Base-by-base conservation (phyloP, 2,329 filamentous ascomycete species). In the Rhynchosporium secalis region DNA sequence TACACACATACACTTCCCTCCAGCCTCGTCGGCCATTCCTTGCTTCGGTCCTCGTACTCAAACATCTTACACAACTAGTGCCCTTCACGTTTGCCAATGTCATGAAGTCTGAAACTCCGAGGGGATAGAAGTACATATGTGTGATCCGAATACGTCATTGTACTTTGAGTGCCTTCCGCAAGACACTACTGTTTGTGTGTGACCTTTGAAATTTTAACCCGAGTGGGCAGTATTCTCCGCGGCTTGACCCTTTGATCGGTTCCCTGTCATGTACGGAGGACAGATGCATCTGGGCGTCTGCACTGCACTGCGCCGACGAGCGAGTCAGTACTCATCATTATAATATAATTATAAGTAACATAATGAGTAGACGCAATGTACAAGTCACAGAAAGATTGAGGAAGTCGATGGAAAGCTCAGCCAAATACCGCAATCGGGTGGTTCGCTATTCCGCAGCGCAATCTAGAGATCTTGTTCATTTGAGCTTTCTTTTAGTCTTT, bases 301-400 rank as follows among this genome's bases (percentile, higher is more conserved):
- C 51, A 36, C 33, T 36, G 33, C 9, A 6, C 33, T 36, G 51
- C 51, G 51, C 51, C 51, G 51, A 54, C 28, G 36, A 41, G 7
- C 51, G 51, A 54, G 51, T 54, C 51, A 54, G 51, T 33, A 54
- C 36, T 52, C 51, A n/a, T 54, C 51, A 41, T 54, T 20, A 20
- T 1, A 20, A 20, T 20, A 20, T 20, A 20, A 20, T 20, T 20
- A 20, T 20, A 20, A n/a, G n/a, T n/a, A n/a, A 36, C 41, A 29
- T 29, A 33, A 15, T 40, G 20, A 29, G n/a, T 54, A 40, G 51
- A 40, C 51, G 51, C 51, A 33, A 13, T 54, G 33, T 29, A 40
- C 36, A 10, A 29, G 26, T 28, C 28, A 40, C 33, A 54, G n/a
- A 10, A 29, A 40, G 38, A 28, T 12, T 20, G 10, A 13, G 51